These are phyloP conservation scores for Sonneratia caseolaris DNA, from an alignment of 345 rosid species.

Conservation along the genomic window DNA sequence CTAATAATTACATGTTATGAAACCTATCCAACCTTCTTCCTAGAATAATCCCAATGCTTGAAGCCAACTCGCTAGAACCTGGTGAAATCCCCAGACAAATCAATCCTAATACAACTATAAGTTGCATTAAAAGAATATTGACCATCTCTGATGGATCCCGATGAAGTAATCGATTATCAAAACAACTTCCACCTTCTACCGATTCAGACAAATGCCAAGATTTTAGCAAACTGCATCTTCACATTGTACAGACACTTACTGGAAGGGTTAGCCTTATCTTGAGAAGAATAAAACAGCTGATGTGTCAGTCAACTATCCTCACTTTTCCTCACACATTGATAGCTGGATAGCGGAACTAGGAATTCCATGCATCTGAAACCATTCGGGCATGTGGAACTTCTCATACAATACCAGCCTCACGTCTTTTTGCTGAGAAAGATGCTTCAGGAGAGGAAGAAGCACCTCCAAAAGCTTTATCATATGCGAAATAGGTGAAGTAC, in stretches of 20 bases:
- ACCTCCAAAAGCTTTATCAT: conserved; percentile 34
- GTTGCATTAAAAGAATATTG: not conserved
- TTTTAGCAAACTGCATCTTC: not conserved
- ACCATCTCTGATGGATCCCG: not conserved
- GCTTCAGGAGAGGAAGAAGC: conserved; percentile 32
- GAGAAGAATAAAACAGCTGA: not conserved
- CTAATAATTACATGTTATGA: not conserved
- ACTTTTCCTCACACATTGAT: conserved; percentile 2
- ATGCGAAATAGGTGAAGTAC: not conserved
- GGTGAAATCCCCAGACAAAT: not conserved
- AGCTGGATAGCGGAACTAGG: conserved; percentile 13
- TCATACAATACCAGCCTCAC: conserved; percentile 24
- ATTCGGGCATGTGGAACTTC: conserved; percentile 39
- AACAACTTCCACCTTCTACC: not conserved
- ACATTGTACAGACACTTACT: not conserved
- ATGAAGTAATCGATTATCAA: not conserved
- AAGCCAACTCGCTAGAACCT: not conserved
- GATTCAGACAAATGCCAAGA: not conserved
- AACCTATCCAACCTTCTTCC: not conserved
- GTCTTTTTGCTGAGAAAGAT: conserved; percentile 35
- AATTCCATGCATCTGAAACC: conserved; percentile 49
- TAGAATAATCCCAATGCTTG: not conserved
- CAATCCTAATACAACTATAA: not conserved
- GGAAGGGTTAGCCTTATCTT: conserved; percentile 12
- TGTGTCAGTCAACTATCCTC: not conserved